These are phyloP conservation scores for Yamadazyma oceani DNA, from an alignment of 1,139 yeast genomes.

Conservation along the genomic window DNA sequence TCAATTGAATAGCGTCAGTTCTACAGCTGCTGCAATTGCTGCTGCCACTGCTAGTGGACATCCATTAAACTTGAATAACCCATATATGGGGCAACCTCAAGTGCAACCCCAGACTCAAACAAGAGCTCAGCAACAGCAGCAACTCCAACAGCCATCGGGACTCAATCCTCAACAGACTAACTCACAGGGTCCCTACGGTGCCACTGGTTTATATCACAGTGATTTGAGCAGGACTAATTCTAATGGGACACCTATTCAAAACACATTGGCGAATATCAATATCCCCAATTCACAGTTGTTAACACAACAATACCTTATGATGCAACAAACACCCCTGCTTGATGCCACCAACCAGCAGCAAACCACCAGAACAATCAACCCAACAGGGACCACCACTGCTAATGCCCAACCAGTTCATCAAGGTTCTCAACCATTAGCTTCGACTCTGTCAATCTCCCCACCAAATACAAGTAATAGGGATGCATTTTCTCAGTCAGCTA, in stretches of 20 bases:
- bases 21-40: slow-evolving; percentile 52
- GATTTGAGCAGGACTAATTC: slow-evolving; percentile 14
- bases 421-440: slow-evolving; percentile 2
- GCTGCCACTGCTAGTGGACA: slow-evolving; percentile 57
- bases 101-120: slow-evolving; percentile 18
- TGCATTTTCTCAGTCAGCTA: slow-evolving; percentile 19
- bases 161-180: slow-evolving; percentile 10
- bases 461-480: slow-evolving; percentile 14
- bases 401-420: slow-evolving; percentile 3
- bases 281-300: slow-evolving; percentile 1
- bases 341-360: slow-evolving; percentile 5
- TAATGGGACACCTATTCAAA: slow-evolving; percentile 9
- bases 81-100: slow-evolving; percentile 28
- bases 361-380: too few species aligned
- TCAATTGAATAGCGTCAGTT: slow-evolving; percentile 36
- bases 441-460: slow-evolving; percentile 12
- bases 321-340: slow-evolving; percentile 12
- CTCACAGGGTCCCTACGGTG: slow-evolving; percentile 1
- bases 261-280: not conserved
- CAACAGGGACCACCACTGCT: not conserved
- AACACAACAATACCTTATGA: slow-evolving; percentile 20
- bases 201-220: slow-evolving; percentile 1
- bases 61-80: slow-evolving; percentile 38
- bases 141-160: slow-evolving; percentile 4
- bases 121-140: slow-evolving; percentile 1